phyloP scores from a whole-genome alignment of 2,329 filamentous ascomycete genomes.

The Sclerotinia trifoliorum region DNA sequence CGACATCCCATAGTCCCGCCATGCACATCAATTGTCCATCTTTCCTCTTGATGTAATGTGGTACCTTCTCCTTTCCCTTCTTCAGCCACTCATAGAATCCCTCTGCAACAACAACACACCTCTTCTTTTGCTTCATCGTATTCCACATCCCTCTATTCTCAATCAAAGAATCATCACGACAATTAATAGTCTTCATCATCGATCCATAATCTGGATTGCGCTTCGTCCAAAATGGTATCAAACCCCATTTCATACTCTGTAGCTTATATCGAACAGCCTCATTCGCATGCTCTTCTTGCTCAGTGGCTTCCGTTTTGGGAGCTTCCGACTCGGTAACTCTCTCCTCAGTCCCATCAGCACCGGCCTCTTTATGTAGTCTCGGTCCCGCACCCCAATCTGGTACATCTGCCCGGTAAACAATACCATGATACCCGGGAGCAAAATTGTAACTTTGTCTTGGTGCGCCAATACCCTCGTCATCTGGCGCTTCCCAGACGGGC shows the following conservation, averaged over 20 bases:
- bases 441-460: slow-evolving; percentile 86
- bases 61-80: slow-evolving; percentile 76
- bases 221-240: slow-evolving; percentile 92
- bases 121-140: slow-evolving; percentile 83
- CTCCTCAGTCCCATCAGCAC: slow-evolving; percentile 33
- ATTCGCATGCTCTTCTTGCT: slow-evolving; percentile 26
- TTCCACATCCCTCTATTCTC: slow-evolving; percentile 84
- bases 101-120: slow-evolving; percentile 83
- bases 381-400: slow-evolving; percentile 58
- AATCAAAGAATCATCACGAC: slow-evolving; percentile 80
- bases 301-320: background rate
- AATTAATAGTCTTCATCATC: slow-evolving; percentile 90
- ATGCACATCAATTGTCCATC: slow-evolving; percentile 81
- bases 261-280: slow-evolving; percentile 66
- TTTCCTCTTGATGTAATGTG: slow-evolving; percentile 78
- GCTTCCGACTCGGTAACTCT: slow-evolving; percentile 28
- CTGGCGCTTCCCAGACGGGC: slow-evolving; percentile 67
- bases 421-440: slow-evolving; percentile 79
- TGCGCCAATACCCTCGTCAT: slow-evolving; percentile 58
- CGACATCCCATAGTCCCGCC: slow-evolving; percentile 89
- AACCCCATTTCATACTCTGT: slow-evolving; percentile 93
- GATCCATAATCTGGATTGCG: slow-evolving; percentile 73
- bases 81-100: slow-evolving; percentile 98
- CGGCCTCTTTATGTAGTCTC: slow-evolving; percentile 31
- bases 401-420: slow-evolving; percentile 79